phyloP scores from a whole-genome alignment of 2,329 filamentous ascomycete species.

The Xylaria sp. region DNA sequence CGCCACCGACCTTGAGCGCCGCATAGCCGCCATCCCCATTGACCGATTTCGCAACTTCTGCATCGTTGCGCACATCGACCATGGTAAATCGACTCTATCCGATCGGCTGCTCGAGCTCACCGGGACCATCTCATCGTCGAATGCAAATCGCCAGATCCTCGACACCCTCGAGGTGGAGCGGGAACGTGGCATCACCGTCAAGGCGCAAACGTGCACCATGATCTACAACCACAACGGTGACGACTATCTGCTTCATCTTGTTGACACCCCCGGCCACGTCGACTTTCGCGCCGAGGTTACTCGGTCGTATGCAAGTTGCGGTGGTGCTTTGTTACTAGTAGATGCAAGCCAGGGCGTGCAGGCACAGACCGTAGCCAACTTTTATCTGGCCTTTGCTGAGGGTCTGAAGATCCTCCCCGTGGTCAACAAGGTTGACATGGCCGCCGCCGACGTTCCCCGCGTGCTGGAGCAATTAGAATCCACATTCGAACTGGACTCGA shows the following conservation, averaged over 20 bases:
- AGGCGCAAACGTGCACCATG: slow-evolving; percentile 99
- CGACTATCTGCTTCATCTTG: slow-evolving; percentile 93
- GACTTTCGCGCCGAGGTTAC: slow-evolving; percentile 98
- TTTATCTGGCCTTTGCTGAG: slow-evolving; percentile 96
- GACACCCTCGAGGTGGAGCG: slow-evolving; percentile 98
- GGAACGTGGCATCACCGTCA: slow-evolving; percentile 96
- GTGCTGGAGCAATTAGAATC: slow-evolving; percentile 87
- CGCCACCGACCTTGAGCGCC: slow-evolving; percentile 60
- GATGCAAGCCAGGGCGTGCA: slow-evolving; percentile 97
- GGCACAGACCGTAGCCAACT: slow-evolving; percentile 98
- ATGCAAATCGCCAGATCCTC: slow-evolving; percentile 90
- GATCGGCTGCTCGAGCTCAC: slow-evolving; percentile 94
- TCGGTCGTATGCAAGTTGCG: slow-evolving; percentile 94
- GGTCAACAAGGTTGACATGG: slow-evolving; percentile 96
- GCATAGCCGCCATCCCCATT: slow-evolving; percentile 80
- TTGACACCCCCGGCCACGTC: slow-evolving; percentile 97
- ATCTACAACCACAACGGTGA: slow-evolving; percentile 86
- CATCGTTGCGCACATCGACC: slow-evolving; percentile 98
- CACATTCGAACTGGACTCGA: slow-evolving; percentile 87
- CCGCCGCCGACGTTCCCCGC: slow-evolving; percentile 85
- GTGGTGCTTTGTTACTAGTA: slow-evolving; percentile 89
- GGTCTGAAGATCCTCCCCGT: slow-evolving; percentile 88
- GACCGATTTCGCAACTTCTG: slow-evolving; percentile 93
- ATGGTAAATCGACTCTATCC: slow-evolving; percentile 96
- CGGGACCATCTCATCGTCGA: slow-evolving; percentile 86